Percentiles rank a stretch among this genome's conserved stretches.
phyloP scores from a whole-genome alignment of 2,329 filamentous ascomycete species.

The Pseudocercospora eumusae region DNA sequence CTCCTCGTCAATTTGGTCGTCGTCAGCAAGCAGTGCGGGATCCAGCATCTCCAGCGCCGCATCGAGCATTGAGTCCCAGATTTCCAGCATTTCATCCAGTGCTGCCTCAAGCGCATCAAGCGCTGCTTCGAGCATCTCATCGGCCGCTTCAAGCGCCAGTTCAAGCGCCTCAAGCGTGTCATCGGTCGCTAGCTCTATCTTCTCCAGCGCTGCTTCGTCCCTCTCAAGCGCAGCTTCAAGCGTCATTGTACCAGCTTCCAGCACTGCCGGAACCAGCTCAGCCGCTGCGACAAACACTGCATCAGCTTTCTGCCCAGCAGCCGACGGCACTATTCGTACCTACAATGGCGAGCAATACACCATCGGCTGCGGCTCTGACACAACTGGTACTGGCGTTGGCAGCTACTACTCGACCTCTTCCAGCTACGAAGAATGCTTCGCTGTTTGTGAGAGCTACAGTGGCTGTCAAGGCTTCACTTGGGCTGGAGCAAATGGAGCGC shows the following conservation, averaged over 20 bases:
- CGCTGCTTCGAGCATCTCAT: not conserved
- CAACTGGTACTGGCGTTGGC: conserved; percentile 6
- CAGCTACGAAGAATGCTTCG: conserved; percentile 11
- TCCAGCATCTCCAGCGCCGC: not conserved
- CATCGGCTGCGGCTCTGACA: conserved; percentile 15
- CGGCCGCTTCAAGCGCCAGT: conserved; percentile 8
- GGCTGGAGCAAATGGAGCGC: conserved; percentile 9
- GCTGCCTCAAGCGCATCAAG: not conserved
- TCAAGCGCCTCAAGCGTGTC: conserved; percentile 1
- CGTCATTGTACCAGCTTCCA: not conserved
- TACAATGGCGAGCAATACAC: conserved; percentile 13
- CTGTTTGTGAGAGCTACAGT: conserved; percentile 2
- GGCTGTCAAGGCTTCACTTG: conserved; percentile 15
- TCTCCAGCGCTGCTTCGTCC: conserved; percentile 13
- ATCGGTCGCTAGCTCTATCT: conserved; percentile 6
- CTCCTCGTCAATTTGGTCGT: conserved; percentile 1
- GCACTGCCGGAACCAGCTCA: not conserved
- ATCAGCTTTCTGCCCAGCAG: conserved; percentile 5
- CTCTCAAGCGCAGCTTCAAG: conserved; percentile 9
- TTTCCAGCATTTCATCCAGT: conserved; percentile 9
- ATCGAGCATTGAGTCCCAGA: not conserved
- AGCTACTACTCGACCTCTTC: not conserved
- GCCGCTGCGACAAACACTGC: not conserved
- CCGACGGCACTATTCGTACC: conserved; percentile 5
- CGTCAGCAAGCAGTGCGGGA: not conserved